Base-by-base conservation (phyloP, 108 stramenopile genomes). In the Mediolabrus comicus region DNA sequence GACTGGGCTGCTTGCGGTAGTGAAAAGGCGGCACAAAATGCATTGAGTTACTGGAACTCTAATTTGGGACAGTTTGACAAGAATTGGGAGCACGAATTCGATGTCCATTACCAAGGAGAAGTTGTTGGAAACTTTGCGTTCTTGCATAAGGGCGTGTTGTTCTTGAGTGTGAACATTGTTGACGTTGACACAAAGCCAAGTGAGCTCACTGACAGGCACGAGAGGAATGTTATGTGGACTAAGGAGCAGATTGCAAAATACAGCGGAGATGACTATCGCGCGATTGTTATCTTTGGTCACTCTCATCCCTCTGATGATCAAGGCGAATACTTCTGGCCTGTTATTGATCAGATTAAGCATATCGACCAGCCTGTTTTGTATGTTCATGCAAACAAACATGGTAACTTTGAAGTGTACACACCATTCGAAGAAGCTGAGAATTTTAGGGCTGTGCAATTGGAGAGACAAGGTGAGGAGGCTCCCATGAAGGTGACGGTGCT, bases 1-100 rank as follows among this genome's bases (percentile, higher is more conserved):
- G 92, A 94, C 62, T 91, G 90, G 90, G 71, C 69, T 62, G 85
- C 83, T 9, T 94, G 92, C 61, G 84, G 84, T 5, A 35, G 68
- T 34, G 77, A 70, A 38, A 19, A 69, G 0, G 27, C 62, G 3
- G 54, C 46, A 0, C 14, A 54, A 67, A 16, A 61, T 13, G 46
- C 87, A 1, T 71, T 87, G 24, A 19, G 35, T n/a, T 67, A 61
- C 19, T 94, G 92, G 92, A 53, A 79, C 25, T 49, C 69, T 13
- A 67, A 74, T 17, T 84, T 91, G 24, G 72, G 69, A 16, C 51
- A 61, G 33, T 85, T 89, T 65, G 86, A 89, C 39, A 67, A 70
- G 13, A 67, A 79, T 30, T 87, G 77, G 36, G 29, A 74, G 12
- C 32, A 57, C 27, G 49, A 64, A n/a, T 67, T 75, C 12, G 35